Conservation (phyloP, 352 stramenopile species). For the Globisporangium yorkense region DNA sequence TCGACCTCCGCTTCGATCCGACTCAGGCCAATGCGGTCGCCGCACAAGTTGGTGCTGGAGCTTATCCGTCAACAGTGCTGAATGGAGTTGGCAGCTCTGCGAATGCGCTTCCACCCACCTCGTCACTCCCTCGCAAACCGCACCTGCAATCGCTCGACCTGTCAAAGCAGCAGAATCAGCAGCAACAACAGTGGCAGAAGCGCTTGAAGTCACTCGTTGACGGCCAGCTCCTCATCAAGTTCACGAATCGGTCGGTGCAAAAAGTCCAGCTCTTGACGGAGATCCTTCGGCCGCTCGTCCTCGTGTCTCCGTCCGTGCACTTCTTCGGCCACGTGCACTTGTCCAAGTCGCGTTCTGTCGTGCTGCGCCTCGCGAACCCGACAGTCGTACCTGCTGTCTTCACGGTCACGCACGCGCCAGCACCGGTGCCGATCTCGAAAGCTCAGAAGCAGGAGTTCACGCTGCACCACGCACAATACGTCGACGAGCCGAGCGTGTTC, state of each 20-base stretch:
- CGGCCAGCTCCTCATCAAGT: slow-evolving; percentile 58
- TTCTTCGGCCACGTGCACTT: slow-evolving; percentile 65
- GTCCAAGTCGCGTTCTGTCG: slow-evolving; percentile 27
- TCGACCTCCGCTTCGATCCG: slow-evolving; percentile 58
- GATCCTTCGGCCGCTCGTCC: slow-evolving; percentile 44
- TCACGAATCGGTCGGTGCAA: slow-evolving; percentile 62
- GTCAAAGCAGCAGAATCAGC: not conserved
- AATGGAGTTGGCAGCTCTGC: not conserved
- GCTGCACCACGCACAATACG: slow-evolving; percentile 41
- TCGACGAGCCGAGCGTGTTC: slow-evolving; percentile 62
- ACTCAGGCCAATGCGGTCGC: slow-evolving; percentile 3
- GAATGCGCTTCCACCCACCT: not conserved
- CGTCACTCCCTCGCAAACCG: not conserved
- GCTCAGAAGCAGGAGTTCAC: slow-evolving; percentile 52
- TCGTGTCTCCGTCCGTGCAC: slow-evolving; percentile 60
- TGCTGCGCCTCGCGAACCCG: slow-evolving; percentile 57
- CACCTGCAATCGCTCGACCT: not conserved
- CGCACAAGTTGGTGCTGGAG: not conserved
- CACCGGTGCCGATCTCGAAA: slow-evolving; percentile 39
- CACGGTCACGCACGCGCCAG: slow-evolving; percentile 45
- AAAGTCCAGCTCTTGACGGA: slow-evolving; percentile 38
- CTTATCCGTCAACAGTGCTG: not conserved
- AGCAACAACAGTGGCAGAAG: slow-evolving; percentile 3
- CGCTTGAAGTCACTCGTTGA: slow-evolving; percentile 24
- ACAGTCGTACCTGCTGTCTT: slow-evolving; percentile 54